Base-by-base conservation (phyloP, 495 filamentous ascomycete species). In the Aspergillus bertholletiae region DNA sequence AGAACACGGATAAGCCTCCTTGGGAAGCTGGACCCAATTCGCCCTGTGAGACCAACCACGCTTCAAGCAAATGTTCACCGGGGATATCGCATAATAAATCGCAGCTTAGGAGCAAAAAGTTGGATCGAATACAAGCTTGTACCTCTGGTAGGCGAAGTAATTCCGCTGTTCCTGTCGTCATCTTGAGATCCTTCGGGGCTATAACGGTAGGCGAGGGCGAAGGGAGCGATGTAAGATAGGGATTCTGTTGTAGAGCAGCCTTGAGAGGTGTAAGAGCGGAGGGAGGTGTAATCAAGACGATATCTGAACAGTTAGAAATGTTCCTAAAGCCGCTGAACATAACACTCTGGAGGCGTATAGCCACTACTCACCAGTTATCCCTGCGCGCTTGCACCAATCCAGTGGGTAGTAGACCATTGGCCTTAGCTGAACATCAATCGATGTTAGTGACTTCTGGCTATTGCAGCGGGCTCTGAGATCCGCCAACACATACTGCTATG, bases 51-150 rank as follows among this genome's bases (percentile, higher is more conserved):
- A 92, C 80, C 89, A 97, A 90, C 95, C 95, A 99, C 60, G 93
- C 80, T 64, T 97, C 89, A 2, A 92, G 70, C 9, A 97, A 73
- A 40, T 84, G 80, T 62, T 90, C 86, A 11, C 90, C 90, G 11
- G 87, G 88, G 6, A 98, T 74, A 64, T 96, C 92, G 74, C 89
- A 96, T 18, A 99, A 81, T 1, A 99, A 78, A 69, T 99, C 95
- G 64, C 94, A 99, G 2, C 93, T 92, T 20, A 99, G 73, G 4
- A 97, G 86, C 7, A 96, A 69, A 66, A 97, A 96, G 67, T 99
- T 90, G 5, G 84, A 82, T 23, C 79, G 90, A 52, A 99, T 86
- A 37, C 77, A 75, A 8, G 72, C 70, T 66, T 85, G 82, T 43
- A 93, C 80, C 64, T 90, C 85, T 0, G 87, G 84, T 12, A 92